phyloP scores from a whole-genome alignment of 768 basidiomycete genomes.

The Tricholoma terreum region DNA sequence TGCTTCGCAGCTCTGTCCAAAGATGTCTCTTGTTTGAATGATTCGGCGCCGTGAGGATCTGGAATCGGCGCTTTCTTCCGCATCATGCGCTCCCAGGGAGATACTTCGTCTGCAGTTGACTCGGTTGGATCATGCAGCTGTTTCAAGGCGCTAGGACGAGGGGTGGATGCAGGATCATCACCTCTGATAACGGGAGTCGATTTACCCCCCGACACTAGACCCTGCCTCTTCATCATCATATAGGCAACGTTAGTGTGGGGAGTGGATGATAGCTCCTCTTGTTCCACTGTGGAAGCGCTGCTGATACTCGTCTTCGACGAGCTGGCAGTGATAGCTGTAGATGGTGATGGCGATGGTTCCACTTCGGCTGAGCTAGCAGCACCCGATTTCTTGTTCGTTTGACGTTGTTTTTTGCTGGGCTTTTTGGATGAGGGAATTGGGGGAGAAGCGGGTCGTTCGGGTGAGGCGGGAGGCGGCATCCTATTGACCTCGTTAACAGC shows the following conservation, averaged over 20 bases:
- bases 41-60: not conserved
- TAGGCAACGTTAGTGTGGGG: not conserved
- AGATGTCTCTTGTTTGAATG: not conserved
- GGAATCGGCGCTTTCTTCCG: not conserved
- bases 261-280: not conserved
- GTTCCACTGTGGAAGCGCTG: not conserved
- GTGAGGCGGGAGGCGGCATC: constrained; percentile 1
- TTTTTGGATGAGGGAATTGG: constrained; percentile 23
- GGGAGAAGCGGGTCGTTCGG: constrained; percentile 3
- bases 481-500: constrained; percentile 1
- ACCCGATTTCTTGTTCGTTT: constrained; percentile 18
- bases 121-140: not conserved
- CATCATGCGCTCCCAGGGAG: constrained; percentile 9
- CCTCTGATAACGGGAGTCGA: not conserved
- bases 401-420: constrained; percentile 30
- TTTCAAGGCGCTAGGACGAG: constrained; percentile 6
- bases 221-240: constrained; percentile 4
- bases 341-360: constrained; percentile 8
- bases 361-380: constrained; percentile 11
- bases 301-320: not conserved
- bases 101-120: constrained; percentile 1
- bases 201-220: not conserved
- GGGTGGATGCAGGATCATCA: constrained; percentile 3
- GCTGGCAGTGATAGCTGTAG: constrained; percentile 10
- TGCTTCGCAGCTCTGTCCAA: not conserved